Evolutionary conservation across 163 green algal genomes (phyloP).

Genomic region (Trebouxiophyceae sp.): DNA sequence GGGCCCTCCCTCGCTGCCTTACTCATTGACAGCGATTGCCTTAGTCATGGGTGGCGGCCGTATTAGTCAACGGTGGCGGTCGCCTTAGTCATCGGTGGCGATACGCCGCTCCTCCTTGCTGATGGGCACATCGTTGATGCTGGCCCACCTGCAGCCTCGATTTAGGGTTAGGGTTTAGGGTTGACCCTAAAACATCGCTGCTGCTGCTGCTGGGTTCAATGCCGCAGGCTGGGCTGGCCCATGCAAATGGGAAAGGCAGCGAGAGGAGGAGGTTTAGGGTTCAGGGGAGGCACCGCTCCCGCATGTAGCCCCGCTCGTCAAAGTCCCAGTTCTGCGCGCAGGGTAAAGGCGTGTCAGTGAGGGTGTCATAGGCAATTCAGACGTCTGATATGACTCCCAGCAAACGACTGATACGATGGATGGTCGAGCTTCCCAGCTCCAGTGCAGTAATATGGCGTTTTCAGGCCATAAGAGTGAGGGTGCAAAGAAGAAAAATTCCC

Average conservation of each 20-base stretch:
- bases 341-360: neutral
- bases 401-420: neutral
- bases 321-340: conserved; percentile 52
- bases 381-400: too few species aligned
- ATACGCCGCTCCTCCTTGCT: neutral
- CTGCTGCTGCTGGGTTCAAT: neutral
- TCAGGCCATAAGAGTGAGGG: neutral
- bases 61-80: too few species aligned
- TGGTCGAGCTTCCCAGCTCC: neutral
- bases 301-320: conserved; percentile 29
- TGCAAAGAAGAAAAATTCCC: too few species aligned
- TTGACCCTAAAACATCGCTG: neutral
- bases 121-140: conserved; percentile 3
- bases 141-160: neutral
- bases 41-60: too few species aligned
- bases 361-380: too few species aligned
- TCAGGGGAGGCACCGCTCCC: conserved; percentile 29
- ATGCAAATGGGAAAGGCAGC: too few species aligned
- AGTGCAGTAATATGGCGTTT: neutral
- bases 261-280: too few species aligned
- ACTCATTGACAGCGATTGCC: too few species aligned
- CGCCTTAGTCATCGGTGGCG: too few species aligned
- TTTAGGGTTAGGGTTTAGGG: conserved; percentile 2
- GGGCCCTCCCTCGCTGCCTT: too few species aligned
- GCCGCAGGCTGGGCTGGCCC: neutral